Evolutionary conservation across 257 asterid species (phyloP), one percentile per base, ranked within the genome.

Genomic region (Apocynum venetum): DNA sequence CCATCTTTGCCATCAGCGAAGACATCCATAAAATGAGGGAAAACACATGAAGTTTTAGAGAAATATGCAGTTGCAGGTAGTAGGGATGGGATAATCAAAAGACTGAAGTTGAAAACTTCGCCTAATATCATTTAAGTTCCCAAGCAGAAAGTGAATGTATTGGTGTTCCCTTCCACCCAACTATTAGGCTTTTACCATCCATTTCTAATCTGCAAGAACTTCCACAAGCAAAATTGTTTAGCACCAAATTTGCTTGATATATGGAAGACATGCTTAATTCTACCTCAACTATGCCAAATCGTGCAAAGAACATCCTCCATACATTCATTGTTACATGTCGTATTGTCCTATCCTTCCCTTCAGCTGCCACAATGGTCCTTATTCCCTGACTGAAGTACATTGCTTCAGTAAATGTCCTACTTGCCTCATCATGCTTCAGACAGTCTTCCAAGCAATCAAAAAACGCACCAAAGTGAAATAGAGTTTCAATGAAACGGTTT

Each of bases 401-500:
- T 4, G 71, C 52, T 63, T 89, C 94, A 60, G 69, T 85, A 31
- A 77, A 36, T 55, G 14, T 67, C 78, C 94, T 85, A 25, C 74
- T 78, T 43, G 63, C 0, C 72, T 81, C 90, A 10, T 82, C 88
- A 38, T 77, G 79, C 81, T 80, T 82, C 83, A 86, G 60, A 40
- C 89, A 88, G 10, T 83, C 91, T 5, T 84, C 91, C 72, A 89
- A 77, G 6, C 76, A 65, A 71, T 90, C 93, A 46, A 88, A 88
- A 48, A 59, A 82, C 10, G 90, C 85, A 2, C 93, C 90, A 2
- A 83, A 87, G 80, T 84, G 85, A 4, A 83, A 75, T 40, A 90
- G 86, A 9, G 91, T 78, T 36, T 87, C 96, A 35, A 86, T 86
- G 38, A 89, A 91, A 14, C 93, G 84, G 46, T 86, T 87, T 55